Percentiles rank a stretch among this genome's conserved stretches.
Evolutionary conservation across 306 rosid species (phyloP).

Genomic region (Cotoneaster glaucophyllus): DNA sequence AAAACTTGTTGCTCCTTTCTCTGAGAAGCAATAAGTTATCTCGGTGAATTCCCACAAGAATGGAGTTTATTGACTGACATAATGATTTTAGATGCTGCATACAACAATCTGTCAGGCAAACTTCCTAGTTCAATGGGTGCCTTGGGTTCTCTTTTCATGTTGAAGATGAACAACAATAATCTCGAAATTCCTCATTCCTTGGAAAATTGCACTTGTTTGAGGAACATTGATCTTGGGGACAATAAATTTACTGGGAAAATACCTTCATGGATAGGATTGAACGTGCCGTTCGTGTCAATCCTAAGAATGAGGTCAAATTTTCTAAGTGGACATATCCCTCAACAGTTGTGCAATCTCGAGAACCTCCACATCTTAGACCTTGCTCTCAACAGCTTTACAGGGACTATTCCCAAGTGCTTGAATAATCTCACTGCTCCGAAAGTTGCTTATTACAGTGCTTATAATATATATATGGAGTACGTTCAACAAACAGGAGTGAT

Average conservation of each 20-base stretch:
- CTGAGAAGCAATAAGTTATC: background rate
- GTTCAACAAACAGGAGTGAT: background rate
- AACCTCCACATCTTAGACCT: background rate
- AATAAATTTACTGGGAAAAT: background rate
- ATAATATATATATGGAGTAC: too few relatives aligned
- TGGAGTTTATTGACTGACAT: background rate
- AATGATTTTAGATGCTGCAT: background rate
- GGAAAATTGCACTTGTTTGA: background rate
- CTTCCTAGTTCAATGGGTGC: background rate
- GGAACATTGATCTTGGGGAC: background rate
- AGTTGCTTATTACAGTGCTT: background rate
- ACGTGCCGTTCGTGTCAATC: background rate
- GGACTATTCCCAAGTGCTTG: slow-evolving; percentile 4
- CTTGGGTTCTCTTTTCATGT: background rate
- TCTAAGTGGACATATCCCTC: background rate
- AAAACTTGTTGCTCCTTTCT: background rate
- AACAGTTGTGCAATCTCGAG: background rate
- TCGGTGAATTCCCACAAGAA: background rate
- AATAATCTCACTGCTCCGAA: background rate
- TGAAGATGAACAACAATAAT: background rate
- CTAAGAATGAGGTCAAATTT: background rate
- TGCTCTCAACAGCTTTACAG: background rate
- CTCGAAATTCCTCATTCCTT: background rate
- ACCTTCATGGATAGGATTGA: background rate
- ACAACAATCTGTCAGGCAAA: background rate